Conservation (phyloP, 225 moss, liverwort and hornwort genomes). For the Marchantia paleacea region DNA sequence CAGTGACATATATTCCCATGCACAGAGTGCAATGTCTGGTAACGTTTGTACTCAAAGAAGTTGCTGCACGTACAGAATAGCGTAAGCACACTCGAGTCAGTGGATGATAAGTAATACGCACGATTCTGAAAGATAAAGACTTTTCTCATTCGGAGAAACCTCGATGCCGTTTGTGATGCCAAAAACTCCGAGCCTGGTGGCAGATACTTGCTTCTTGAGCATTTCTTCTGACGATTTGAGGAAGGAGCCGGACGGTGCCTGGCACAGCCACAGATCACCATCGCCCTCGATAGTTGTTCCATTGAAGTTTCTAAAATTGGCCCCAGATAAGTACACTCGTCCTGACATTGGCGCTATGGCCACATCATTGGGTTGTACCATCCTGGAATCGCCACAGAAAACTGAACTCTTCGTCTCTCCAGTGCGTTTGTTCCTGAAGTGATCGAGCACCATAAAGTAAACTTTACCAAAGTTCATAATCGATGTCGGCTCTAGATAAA, state of each 20-base stretch:
- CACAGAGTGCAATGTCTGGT: too few species aligned
- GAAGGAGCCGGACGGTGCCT: constrained; percentile 18
- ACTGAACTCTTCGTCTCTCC: constrained; percentile 4
- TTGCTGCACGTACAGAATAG: too few species aligned
- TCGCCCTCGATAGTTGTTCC: constrained; percentile 18
- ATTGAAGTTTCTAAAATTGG: constrained; percentile 9
- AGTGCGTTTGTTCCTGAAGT: neutral
- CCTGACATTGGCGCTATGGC: constrained; percentile 26
- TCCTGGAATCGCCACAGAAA: constrained; percentile 24
- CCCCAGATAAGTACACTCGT: constrained; percentile 25
- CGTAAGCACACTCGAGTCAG: too few species aligned
- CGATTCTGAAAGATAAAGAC: constrained; percentile 27
- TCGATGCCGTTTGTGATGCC: constrained; percentile 35
- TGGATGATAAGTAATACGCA: neutral
- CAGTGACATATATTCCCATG: too few species aligned
- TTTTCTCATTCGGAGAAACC: constrained; percentile 31
- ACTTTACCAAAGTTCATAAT: neutral
- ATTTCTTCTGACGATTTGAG: neutral
- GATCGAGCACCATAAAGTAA: neutral
- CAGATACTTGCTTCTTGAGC: neutral
- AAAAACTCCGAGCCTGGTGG: constrained; percentile 18
- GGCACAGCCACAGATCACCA: constrained; percentile 32
- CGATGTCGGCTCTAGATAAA: too few species aligned
- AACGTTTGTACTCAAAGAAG: too few species aligned
- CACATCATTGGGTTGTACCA: constrained; percentile 33